Conservation (phyloP, 2,329 filamentous ascomycete species). For the Neonectria sp. region DNA sequence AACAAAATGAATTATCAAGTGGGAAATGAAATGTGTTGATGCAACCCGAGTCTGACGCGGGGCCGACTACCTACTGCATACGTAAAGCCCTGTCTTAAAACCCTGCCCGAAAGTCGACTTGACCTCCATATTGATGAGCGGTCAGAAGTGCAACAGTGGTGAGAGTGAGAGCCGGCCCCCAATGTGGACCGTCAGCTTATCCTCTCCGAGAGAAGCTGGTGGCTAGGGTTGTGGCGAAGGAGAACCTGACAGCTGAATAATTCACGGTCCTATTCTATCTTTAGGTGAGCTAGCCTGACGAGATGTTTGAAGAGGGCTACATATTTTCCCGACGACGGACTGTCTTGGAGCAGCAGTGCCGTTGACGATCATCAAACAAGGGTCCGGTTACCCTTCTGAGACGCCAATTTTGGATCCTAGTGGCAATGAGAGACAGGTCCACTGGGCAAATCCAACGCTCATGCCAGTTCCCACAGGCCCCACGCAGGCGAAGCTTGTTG, state of each 20-base stretch:
- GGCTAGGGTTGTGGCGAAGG: not conserved
- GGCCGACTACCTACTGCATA: not conserved
- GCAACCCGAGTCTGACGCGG: not conserved
- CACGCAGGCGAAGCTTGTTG: slow-evolving; percentile 46
- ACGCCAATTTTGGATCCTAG: slow-evolving; percentile 30
- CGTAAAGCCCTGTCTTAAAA: not conserved
- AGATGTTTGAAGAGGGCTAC: not conserved
- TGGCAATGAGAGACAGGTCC: slow-evolving; percentile 11
- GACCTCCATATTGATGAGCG: not conserved
- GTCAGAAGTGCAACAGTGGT: slow-evolving; percentile 1
- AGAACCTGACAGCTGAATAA: slow-evolving; percentile 7
- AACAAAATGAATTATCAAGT: not conserved
- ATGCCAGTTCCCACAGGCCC: slow-evolving; percentile 28
- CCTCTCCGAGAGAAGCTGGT: not conserved
- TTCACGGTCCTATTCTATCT: slow-evolving; percentile 1
- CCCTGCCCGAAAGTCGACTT: no score
- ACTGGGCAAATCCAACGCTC: slow-evolving; percentile 16
- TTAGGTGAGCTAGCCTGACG: not conserved
- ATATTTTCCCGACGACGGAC: slow-evolving; percentile 3
- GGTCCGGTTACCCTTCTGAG: slow-evolving; percentile 22
- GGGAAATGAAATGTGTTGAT: slow-evolving; percentile 2
- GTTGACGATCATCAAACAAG: slow-evolving; percentile 24
- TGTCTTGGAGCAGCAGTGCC: slow-evolving; percentile 1
- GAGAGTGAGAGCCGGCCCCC: slow-evolving; percentile 1
- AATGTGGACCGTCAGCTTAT: slow-evolving; percentile 32